Percentiles rank a stretch among this genome's conserved stretches.
Conservation (phyloP, 306 rosid genomes). For the Biancaea sappan region DNA sequence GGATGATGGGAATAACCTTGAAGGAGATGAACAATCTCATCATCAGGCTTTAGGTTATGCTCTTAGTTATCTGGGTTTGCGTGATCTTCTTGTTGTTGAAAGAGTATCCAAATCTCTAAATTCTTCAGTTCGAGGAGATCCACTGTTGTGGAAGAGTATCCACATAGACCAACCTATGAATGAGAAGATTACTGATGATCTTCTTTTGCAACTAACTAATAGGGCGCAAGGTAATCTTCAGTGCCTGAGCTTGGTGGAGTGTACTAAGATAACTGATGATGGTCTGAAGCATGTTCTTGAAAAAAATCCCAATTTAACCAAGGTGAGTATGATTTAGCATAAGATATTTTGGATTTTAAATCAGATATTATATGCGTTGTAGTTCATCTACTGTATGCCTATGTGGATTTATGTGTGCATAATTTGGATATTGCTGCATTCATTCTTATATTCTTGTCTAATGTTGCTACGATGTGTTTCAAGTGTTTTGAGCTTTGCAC, state of each 20-base stretch:
- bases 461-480: neutral
- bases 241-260: conserved; percentile 81
- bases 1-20: conserved; percentile 29
- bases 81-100: conserved; percentile 58
- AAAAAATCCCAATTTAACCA: conserved; percentile 68
- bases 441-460: conserved; percentile 23
- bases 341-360: conserved; percentile 12
- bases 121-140: conserved; percentile 58
- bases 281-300: conserved; percentile 79
- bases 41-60: conserved; percentile 51
- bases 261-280: conserved; percentile 84
- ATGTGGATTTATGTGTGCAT: neutral
- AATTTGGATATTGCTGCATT: conserved; percentile 7
- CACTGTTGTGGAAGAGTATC: conserved; percentile 77
- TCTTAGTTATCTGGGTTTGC: conserved; percentile 51
- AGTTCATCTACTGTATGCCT: conserved; percentile 11
- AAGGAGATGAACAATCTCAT: conserved; percentile 44
- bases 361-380: neutral
- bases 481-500: conserved; percentile 11
- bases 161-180: conserved; percentile 76
- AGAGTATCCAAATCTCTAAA: conserved; percentile 64
- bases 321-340: conserved; percentile 51
- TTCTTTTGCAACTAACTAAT: conserved; percentile 63
- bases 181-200: conserved; percentile 83
- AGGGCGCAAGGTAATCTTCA: conserved; percentile 77